Evolutionary conservation across 2,329 filamentous ascomycete genomes (phyloP), one percentile per base, ranked within the genome.

Genomic region (Diaporthe sp.): DNA sequence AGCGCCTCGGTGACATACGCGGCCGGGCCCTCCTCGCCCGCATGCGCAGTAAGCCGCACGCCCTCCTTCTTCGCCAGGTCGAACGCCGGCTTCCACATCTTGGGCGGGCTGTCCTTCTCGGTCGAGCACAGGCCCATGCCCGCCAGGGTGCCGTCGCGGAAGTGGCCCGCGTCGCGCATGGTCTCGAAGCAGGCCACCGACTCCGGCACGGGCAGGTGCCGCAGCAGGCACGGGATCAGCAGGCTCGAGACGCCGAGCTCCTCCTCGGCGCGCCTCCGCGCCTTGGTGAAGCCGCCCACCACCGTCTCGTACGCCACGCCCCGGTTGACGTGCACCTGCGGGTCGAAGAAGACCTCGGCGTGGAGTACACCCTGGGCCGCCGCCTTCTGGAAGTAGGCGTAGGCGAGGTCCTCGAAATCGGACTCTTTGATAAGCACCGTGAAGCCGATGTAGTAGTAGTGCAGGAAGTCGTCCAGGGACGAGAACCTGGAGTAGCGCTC

Each of bases 271-370:
- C 90, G 88, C 72, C 84, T 80, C 78, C 92, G 89, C 1, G 92
- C 94, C 1, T 87, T 86, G 0, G 84, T 85, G 79, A 95, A 91
- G 3, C 94, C 94, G 4, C 83, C 81, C 4, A 95, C 87, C 31
- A 95, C 88, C 2, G 90, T 92, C 22, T 88, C 85, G 80, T 94
- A 93, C 10, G 87, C 78, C 4, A 96, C 84, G 7, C 92, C 92
- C 25, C 93, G 89, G 17, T 84, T 85, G 6, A 91, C 89, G 82
- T 96, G 94, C 1, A 92, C 93, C 83, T 96, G 94, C 2, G 94
- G 94, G 82, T 96, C 94, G 84, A 96, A 95, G 85, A 95, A 96
- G 78, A 95, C 88, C 82, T 96, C 94, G 19, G 92, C 92, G 80
- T 96, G 94, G 67, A 90, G 87, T 2, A 95, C 91, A 51, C 91